Base-by-base conservation (phyloP, 2,329 filamentous ascomycete genomes). In the Pestalotiopsis fici region DNA sequence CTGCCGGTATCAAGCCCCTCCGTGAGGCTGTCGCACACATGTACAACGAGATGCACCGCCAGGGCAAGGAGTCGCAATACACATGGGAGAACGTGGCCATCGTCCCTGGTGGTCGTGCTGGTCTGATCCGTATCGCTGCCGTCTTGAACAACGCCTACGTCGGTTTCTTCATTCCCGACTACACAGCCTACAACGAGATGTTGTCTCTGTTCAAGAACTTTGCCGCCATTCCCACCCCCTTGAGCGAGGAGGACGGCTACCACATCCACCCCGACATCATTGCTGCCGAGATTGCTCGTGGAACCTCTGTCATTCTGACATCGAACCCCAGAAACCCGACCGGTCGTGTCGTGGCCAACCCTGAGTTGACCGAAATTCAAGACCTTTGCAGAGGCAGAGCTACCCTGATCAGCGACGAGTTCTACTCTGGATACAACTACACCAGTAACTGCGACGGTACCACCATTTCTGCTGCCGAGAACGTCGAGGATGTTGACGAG, bases 151-250 rank as follows among this genome's bases (percentile, higher is more conserved):
- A 97, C 79, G 91, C 94, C 66, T 97, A 97, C 77, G 86, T 98
- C 70, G 93, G 92, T 55, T 98, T 98, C 87, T 97, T 97, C 81
- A 93, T 97, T 77, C 93, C 93, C 59, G 93, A 98, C 79, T 98
- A 98, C 83, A 97, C 95, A 3, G 95, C 95, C 2, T 98, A 98
- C 85, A 97, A 97, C 77, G 95, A 98, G 84, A 98, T 98, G 95
- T 82, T 98, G 82, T 94, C 91, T 67, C 84, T 98, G 68, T 98
- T 98, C 87, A 94, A 93, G 82, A 97, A 97, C 80, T 97, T 97
- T 76, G 92, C 93, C 56, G 92, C 93, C 66, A 93, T 97, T 68
- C 94, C 94, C 7, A 93, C 94, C 3, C 95, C 95, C 12, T 86
- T 98, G 13, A 90, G 91, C 39, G 91, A 94, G 75, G 89, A 92